Percentiles rank a stretch among this genome's conserved stretches.
Conservation (phyloP, 805 yeast species). For the Gaillardinia entomophila region DNA sequence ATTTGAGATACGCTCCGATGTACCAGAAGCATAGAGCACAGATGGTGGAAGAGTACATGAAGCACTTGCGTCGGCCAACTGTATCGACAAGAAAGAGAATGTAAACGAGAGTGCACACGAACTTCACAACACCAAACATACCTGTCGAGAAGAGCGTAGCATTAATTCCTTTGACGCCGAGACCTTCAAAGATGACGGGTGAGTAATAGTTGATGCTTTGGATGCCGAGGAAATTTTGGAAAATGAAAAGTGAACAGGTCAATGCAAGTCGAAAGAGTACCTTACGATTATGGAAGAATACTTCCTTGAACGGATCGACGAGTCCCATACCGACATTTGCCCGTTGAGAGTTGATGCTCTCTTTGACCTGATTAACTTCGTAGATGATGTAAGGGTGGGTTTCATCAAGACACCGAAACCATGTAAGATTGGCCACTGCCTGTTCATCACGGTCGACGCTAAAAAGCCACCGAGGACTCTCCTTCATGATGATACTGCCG, state of each 20-base stretch:
- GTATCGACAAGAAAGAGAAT: slow-evolving; percentile 30
- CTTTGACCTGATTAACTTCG: slow-evolving; percentile 32
- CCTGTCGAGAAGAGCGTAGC: slow-evolving; percentile 34
- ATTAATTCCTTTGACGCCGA: slow-evolving; percentile 34
- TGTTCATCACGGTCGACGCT: slow-evolving; percentile 23
- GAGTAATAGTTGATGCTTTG: slow-evolving; percentile 36
- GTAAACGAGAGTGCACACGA: slow-evolving; percentile 27
- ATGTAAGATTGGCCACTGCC: slow-evolving; percentile 26
- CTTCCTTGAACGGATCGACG: slow-evolving; percentile 28
- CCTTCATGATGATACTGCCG: slow-evolving; percentile 27
- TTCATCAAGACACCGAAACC: slow-evolving; percentile 30
- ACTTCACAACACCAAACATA: slow-evolving; percentile 34
- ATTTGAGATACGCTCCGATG: slow-evolving; percentile 30
- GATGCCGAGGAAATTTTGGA: slow-evolving; percentile 36
- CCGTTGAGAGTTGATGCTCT: slow-evolving; percentile 23
- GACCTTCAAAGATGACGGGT: slow-evolving; percentile 26
- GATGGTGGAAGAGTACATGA: slow-evolving; percentile 28
- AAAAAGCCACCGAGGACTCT: slow-evolving; percentile 33
- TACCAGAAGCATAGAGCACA: slow-evolving; percentile 35
- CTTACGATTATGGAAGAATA: slow-evolving; percentile 19
- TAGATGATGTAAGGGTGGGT: slow-evolving; percentile 28
- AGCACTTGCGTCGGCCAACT: slow-evolving; percentile 29
- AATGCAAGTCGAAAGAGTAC: slow-evolving; percentile 23
- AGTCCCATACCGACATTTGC: slow-evolving; percentile 25
- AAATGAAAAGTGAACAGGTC: slow-evolving; percentile 27